Base-by-base conservation (phyloP, 139 green algal genomes). In the Medakamo hakoo region DNA sequence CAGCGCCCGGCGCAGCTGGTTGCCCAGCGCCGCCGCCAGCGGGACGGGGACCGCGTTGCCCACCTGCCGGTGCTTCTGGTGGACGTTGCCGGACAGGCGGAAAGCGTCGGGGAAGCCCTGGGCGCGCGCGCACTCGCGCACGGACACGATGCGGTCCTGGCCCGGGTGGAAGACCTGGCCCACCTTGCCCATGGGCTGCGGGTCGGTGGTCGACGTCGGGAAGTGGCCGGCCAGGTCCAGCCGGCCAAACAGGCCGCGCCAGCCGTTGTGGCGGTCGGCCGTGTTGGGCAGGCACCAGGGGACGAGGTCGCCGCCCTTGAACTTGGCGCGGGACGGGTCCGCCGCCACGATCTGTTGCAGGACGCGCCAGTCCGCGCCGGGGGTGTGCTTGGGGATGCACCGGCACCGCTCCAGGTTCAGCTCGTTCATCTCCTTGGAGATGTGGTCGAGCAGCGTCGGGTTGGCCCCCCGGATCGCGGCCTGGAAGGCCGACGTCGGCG, bases 281-380 rank as follows among this genome's bases (percentile, higher is more conserved):
- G 91, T 97, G 80, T 96, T 94, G 70, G 91, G 89, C 66, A 97
- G 83, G 78, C 91, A 97, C 89, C 89, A 97, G 9, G 91, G 91
- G 58, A 97, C 86, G 56, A 97, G 74, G 4, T 81, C 70, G 68
- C 90, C 78, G 32, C 84, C 81, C 82, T 94, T 72, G 40, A 16
- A 9, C 9, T 9, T 16, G 63, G 83, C 75, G 30, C 76, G 63
- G 26, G 60, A 68, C 28, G 87, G 83, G 71, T 95, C 82, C 9
- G 64, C 63, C 31, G 49, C 62, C 29, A 94, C 81, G 55, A 92
- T 84, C 30, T 85, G 71, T 65, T 87, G 70, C 74, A 97, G 81
- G 62, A 81, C 78, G 9, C 90, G 78, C 91, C 91, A 98, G 78
- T 98, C 91, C 20, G 87, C 88, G 25, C 91, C 91, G 0, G 91